Conservation (phyloP, 140 eudicot genomes). For the Stevia rebaudiana region DNA sequence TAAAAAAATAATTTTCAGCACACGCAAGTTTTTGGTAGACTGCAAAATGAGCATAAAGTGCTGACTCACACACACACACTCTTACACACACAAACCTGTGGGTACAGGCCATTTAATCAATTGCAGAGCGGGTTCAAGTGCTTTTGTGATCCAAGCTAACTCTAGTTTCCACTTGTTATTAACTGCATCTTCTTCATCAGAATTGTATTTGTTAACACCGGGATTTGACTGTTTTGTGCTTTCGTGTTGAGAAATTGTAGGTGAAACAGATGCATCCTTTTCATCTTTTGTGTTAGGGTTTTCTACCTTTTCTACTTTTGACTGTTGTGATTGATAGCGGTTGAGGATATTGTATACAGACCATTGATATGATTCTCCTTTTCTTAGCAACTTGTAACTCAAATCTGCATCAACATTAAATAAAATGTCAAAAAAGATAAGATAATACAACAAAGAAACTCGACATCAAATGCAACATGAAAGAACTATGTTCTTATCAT, state of each 20-base stretch:
- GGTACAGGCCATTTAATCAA: slow-evolving; percentile 60
- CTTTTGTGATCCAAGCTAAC: slow-evolving; percentile 77
- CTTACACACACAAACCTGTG: slow-evolving; percentile 44
- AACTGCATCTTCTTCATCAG: slow-evolving; percentile 46
- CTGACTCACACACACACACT: background rate
- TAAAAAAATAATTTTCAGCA: slow-evolving; percentile 14
- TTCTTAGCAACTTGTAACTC: slow-evolving; percentile 34
- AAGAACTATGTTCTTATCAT: background rate
- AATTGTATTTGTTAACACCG: slow-evolving; percentile 32
- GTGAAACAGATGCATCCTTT: slow-evolving; percentile 32
- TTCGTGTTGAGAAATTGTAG: slow-evolving; percentile 20
- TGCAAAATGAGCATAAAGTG: background rate
- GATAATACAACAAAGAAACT: background rate
- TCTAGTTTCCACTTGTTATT: slow-evolving; percentile 60
- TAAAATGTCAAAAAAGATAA: background rate
- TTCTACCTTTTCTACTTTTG: slow-evolving; percentile 32
- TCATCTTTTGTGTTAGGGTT: slow-evolving; percentile 23
- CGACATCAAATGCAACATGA: background rate
- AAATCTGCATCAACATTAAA: slow-evolving; percentile 38
- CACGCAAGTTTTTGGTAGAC: background rate
- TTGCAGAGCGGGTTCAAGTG: slow-evolving; percentile 89
- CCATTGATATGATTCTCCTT: slow-evolving; percentile 33
- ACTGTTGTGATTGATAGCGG: slow-evolving; percentile 57
- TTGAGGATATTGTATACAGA: slow-evolving; percentile 30
- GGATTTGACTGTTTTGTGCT: slow-evolving; percentile 23